Conservation (phyloP, 148 eudicot genomes). For the Amaranthus cruentus region DNA sequence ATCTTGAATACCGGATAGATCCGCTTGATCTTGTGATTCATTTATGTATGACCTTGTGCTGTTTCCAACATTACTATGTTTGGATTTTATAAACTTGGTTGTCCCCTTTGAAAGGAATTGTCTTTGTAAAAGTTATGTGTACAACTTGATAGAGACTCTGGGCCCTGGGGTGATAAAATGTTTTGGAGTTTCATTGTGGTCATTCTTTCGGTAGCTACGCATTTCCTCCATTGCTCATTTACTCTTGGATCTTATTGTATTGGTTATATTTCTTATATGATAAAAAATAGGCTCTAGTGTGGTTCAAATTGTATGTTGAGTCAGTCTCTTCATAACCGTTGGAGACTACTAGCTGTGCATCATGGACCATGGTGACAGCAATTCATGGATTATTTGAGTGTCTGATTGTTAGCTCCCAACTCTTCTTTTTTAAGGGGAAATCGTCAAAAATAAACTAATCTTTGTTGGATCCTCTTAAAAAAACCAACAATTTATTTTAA, state of each 20-base stretch:
- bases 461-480: no score
- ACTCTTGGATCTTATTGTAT: neutral
- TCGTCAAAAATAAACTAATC: no score
- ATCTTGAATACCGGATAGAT: neutral
- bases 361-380: neutral
- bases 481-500: no score
- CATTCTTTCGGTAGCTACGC: no score
- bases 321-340: neutral
- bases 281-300: neutral
- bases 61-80: no score
- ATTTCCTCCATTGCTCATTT: neutral
- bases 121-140: neutral
- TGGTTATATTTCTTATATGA: neutral
- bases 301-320: neutral
- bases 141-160: neutral
- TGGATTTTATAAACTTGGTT: slow-evolving; percentile 2
- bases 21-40: no score
- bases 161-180: neutral
- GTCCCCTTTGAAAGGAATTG: neutral
- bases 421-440: no score
- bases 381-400: neutral
- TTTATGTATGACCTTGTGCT: no score
- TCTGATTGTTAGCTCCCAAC: neutral
- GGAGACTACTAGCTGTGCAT: neutral
- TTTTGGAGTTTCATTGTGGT: neutral